Evolutionary conservation across 768 basidiomycete species (phyloP), one percentile per base, ranked within the genome.

Genomic region (Mrakia frigida): DNA sequence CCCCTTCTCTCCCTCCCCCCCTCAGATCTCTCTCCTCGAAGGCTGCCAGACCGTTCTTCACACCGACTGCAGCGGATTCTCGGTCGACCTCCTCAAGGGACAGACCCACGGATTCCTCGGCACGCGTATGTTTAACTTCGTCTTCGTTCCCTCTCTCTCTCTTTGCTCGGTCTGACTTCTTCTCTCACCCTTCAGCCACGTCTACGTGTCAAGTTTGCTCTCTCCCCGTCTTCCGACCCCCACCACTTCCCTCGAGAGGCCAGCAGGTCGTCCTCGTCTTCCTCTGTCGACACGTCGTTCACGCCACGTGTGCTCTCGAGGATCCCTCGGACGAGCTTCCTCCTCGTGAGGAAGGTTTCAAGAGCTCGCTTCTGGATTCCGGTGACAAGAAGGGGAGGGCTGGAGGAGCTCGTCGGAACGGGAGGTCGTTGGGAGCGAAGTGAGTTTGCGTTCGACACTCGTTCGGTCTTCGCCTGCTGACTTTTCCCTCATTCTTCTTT

Each of bases 21-120:
- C 43, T 16, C 71, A 96, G 83, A 91, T 93, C 35, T 95, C 93
- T 13, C 84, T 99, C 14, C 85, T 98, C 70, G 94, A 97, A 79
- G 96, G 96, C 1, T 97, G 94, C 81, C 91, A 92, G 83, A 88
- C 88, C 6, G 93, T 98, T 71, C 82, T 98, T 75, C 87, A 92
- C 74, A 89, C 91, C 21, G 96, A 98, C 83, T 91, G 90, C 79
- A 86, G 88, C 0, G 87, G 88, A 60, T 87, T 97, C 46, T 89
- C 91, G 3, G 85, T 85, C 68, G 86, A 85, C 77, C 84, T 98
- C 75, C 90, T 92, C 79, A 86, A 83, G 69, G 89, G 90, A 50
- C 96, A 98, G 82, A 90, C 89, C 0, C 87, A 87, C 52, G 94
- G 95, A 0, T 92, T 92, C 80, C 88, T 91, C 80, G 85, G 28